Evolutionary conservation across 306 rosid genomes (phyloP).

Genomic region (Quercus aquifolioides): DNA sequence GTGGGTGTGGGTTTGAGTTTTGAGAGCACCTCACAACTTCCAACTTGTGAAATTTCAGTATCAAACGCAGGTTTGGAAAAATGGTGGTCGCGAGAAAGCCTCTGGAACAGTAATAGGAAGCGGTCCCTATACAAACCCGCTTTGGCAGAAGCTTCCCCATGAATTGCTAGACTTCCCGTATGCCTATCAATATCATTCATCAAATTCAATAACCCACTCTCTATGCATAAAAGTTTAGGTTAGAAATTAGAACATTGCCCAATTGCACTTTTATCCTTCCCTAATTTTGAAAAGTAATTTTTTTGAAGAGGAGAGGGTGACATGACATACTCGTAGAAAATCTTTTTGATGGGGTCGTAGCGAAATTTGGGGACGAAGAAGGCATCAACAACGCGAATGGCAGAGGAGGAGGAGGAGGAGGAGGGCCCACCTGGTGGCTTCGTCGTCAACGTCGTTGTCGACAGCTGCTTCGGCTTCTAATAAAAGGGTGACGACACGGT

Average conservation of each 20-base stretch:
- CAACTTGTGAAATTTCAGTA: slow-evolving; percentile 56
- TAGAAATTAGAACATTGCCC: too few relatives aligned
- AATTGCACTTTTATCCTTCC: too few relatives aligned
- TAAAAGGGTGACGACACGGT: slow-evolving; percentile 42
- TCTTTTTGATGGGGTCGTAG: slow-evolving; percentile 68
- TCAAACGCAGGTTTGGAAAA: slow-evolving; percentile 82
- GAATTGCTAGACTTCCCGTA: slow-evolving; percentile 54
- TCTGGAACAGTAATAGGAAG: slow-evolving; percentile 69
- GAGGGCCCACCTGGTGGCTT: slow-evolving; percentile 6
- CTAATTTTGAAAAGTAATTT: too few relatives aligned
- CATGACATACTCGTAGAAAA: slow-evolving; percentile 52
- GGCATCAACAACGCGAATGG: slow-evolving; percentile 51
- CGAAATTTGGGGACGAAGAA: slow-evolving; percentile 55
- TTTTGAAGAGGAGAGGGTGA: background rate
- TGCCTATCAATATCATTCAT: slow-evolving; percentile 36
- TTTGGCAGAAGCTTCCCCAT: slow-evolving; percentile 81
- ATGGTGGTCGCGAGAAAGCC: slow-evolving; percentile 81
- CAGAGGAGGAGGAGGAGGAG: slow-evolving; percentile 23
- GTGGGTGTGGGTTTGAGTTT: too few relatives aligned
- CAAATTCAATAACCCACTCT: background rate
- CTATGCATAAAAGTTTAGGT: too few relatives aligned
- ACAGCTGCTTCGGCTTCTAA: slow-evolving; percentile 44
- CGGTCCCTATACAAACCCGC: slow-evolving; percentile 69
- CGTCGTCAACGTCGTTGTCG: slow-evolving; percentile 30
- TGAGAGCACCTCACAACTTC: slow-evolving; percentile 74